Conservation (phyloP, 768 basidiomycete genomes). For the Hygrophorus pudorinus region DNA sequence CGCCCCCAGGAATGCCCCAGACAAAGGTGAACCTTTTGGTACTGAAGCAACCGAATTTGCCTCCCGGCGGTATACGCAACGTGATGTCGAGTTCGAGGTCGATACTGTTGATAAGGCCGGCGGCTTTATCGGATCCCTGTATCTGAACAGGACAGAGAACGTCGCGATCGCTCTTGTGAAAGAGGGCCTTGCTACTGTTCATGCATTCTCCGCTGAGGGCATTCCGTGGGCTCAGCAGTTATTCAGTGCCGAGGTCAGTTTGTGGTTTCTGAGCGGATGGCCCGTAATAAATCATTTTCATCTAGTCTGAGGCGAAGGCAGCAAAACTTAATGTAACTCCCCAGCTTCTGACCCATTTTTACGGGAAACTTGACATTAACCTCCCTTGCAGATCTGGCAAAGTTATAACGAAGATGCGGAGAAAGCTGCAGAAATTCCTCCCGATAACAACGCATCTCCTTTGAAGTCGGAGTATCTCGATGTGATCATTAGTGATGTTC, state of each 20-base stretch:
- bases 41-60: conserved; percentile 75
- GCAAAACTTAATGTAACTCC: conserved; percentile 63
- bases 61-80: conserved; percentile 77
- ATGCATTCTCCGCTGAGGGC: conserved; percentile 78
- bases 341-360: neutral
- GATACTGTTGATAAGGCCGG: conserved; percentile 89
- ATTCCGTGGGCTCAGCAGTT: conserved; percentile 74
- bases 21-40: conserved; percentile 88
- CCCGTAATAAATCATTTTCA: neutral
- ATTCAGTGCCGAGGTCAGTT: conserved; percentile 68
- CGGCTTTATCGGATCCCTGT: conserved; percentile 88
- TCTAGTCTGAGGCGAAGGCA: conserved; percentile 71
- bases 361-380: neutral
- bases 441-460: conserved; percentile 37
- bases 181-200: conserved; percentile 85
- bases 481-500: conserved; percentile 84
- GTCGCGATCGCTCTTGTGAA: conserved; percentile 72
- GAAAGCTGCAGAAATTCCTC: conserved; percentile 36
- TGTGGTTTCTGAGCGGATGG: neutral
- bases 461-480: conserved; percentile 85
- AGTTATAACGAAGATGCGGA: conserved; percentile 72
- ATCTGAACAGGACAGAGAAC: conserved; percentile 79
- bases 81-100: conserved; percentile 90
- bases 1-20: conserved; percentile 64
- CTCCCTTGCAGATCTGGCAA: conserved; percentile 66